phyloP scores from a whole-genome alignment of 2,329 filamentous ascomycete species.

The Tolypocladium paradoxum region DNA sequence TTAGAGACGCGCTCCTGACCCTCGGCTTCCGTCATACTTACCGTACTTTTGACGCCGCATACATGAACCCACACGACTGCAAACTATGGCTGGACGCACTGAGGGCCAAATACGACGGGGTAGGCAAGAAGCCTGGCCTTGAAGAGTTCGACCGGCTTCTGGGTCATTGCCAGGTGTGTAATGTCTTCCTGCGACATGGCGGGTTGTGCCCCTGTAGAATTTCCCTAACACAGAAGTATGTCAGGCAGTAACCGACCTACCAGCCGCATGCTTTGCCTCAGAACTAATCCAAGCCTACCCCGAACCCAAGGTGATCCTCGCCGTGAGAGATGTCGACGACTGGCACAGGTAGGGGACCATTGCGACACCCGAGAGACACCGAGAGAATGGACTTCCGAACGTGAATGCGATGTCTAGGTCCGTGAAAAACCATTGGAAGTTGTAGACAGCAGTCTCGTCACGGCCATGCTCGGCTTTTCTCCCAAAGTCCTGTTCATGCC shows the following conservation, averaged over 20 bases:
- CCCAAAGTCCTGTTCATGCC: too few relatives aligned
- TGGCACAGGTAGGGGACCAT: conserved; percentile 34
- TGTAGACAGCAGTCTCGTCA: too few relatives aligned
- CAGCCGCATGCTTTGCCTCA: conserved; percentile 54
- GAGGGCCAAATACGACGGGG: conserved; percentile 32
- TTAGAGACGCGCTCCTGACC: too few relatives aligned
- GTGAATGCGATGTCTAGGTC: too few relatives aligned
- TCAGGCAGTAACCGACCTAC: conserved; percentile 61
- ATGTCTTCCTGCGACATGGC: too few relatives aligned
- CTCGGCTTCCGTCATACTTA: too few relatives aligned
- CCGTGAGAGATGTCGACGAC: conserved; percentile 53
- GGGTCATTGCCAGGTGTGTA: conserved; percentile 44
- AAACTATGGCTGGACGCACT: conserved; percentile 61
- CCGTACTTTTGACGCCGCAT: too few relatives aligned
- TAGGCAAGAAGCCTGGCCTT: conserved; percentile 34
- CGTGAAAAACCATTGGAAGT: too few relatives aligned
- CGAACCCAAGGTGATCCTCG: conserved; percentile 60
- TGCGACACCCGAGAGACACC: too few relatives aligned
- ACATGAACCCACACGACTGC: conserved; percentile 44
- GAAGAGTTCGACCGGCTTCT: conserved; percentile 61
- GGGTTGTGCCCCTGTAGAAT: too few relatives aligned
- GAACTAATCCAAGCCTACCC: conserved; percentile 65
- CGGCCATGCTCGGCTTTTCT: too few relatives aligned
- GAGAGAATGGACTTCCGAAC: too few relatives aligned
- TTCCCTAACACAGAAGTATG: conserved; percentile 24